A percentile compares a stretch with the other conserved stretches of the same genome.
These are phyloP conservation scores for Kodamaea kaohsiungensis DNA, from an alignment of 805 yeast genomes.

Conservation along the genomic window DNA sequence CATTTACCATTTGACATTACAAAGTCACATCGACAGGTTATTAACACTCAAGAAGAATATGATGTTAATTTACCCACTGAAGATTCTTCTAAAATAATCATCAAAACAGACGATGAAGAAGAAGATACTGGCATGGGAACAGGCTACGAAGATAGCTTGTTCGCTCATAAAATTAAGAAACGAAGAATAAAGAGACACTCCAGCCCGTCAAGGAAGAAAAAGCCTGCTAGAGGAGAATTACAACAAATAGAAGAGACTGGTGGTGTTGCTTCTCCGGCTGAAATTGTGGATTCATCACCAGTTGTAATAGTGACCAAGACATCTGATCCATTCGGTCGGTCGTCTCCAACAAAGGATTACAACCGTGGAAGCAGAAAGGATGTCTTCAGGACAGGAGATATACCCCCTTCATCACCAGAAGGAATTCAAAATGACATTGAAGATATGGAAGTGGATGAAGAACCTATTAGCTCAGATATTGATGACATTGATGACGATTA, in stretches of 20 bases:
- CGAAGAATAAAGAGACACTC: conserved; percentile 8
- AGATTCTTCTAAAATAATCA: conserved; percentile 7
- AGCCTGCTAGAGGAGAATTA: background rate
- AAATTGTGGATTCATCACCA: conserved; percentile 25
- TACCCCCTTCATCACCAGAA: conserved; percentile 9
- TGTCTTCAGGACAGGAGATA: conserved; percentile 1
- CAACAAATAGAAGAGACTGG: background rate
- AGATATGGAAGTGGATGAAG: conserved; percentile 1
- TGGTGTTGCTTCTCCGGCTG: conserved; percentile 16
- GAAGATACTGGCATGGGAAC: conserved; percentile 2
- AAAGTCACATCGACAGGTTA: conserved; percentile 34
- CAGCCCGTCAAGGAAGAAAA: background rate
- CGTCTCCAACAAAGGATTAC: conserved; percentile 5
- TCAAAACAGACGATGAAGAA: conserved; percentile 21
- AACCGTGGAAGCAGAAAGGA: conserved; percentile 17
- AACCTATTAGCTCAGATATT: conserved; percentile 18
- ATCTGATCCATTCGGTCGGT: conserved; percentile 4
- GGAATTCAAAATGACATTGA: background rate
- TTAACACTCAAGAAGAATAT: conserved; percentile 27
- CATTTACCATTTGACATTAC: conserved; percentile 3
- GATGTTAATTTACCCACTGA: background rate
- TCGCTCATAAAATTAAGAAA: conserved; percentile 22
- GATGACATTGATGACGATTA: conserved; percentile 22
- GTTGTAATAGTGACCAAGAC: conserved; percentile 5
- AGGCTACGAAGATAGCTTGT: conserved; percentile 27